phyloP scores from a whole-genome alignment of 208 protist species.

The Willaertia magna region DNA sequence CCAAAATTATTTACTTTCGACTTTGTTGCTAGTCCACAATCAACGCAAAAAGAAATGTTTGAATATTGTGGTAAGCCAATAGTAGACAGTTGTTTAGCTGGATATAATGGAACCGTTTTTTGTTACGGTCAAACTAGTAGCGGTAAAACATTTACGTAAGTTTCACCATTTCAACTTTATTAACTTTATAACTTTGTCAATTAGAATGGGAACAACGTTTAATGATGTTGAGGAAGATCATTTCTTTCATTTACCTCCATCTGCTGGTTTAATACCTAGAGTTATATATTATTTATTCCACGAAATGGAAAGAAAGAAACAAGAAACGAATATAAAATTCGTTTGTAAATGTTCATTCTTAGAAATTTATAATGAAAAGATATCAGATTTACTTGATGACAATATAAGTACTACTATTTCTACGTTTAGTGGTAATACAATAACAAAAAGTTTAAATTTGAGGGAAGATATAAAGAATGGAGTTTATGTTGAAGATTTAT shows the following conservation, averaged over 20 bases:
- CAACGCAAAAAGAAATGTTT: slow-evolving; percentile 69
- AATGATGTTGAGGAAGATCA: background rate
- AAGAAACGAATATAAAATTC: background rate
- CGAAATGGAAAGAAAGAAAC: background rate
- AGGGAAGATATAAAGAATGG: slow-evolving; percentile 59
- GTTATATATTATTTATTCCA: background rate
- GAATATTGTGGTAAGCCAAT: slow-evolving; percentile 54
- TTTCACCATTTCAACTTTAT: too few species aligned
- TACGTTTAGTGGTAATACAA: background rate
- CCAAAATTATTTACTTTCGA: slow-evolving; percentile 37
- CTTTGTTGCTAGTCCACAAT: slow-evolving; percentile 27
- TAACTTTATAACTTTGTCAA: too few species aligned
- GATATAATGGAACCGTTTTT: slow-evolving; percentile 75
- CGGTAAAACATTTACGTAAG: slow-evolving; percentile 79
- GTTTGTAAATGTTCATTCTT: slow-evolving; percentile 18
- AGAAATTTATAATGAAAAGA: slow-evolving; percentile 36
- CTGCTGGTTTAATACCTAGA: background rate
- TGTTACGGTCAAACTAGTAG: slow-evolving; percentile 85
- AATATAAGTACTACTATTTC: too few species aligned
- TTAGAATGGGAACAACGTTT: background rate
- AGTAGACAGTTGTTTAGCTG: slow-evolving; percentile 65
- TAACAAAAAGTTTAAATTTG: slow-evolving; percentile 9
- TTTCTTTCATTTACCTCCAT: background rate
- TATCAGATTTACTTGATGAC: background rate
- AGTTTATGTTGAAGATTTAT: slow-evolving; percentile 59